Percentiles rank a stretch among this genome's conserved stretches.
Conservation (phyloP, 345 rosid species). For the Eucalyptus guilfoylei region DNA sequence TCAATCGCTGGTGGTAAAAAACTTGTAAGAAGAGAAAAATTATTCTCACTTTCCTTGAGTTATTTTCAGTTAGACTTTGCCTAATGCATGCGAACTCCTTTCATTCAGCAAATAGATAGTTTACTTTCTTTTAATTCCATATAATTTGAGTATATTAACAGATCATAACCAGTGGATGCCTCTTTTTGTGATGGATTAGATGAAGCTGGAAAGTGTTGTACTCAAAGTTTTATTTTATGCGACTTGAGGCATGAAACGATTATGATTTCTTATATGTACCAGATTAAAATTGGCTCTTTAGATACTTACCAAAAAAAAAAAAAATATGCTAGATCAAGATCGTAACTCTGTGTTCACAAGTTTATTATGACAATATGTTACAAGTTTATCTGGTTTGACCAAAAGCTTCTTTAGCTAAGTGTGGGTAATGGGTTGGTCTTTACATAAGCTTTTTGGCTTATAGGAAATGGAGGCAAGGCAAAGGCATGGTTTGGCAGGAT, state of each 20-base stretch:
- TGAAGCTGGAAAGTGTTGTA: background rate
- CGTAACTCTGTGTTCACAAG: background rate
- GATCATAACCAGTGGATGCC: background rate
- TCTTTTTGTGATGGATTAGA: background rate
- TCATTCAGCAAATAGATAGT: background rate
- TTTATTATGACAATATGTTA: background rate
- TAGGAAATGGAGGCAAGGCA: slow-evolving; percentile 85
- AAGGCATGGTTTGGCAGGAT: slow-evolving; percentile 51
- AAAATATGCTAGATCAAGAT: no score
- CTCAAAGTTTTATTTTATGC: background rate
- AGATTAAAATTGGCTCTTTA: background rate
- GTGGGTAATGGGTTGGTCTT: background rate
- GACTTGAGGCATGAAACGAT: background rate
- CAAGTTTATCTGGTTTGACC: background rate
- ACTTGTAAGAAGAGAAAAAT: background rate
- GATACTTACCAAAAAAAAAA: no score
- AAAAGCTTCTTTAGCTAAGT: background rate
- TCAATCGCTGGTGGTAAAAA: background rate
- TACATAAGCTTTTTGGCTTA: slow-evolving; percentile 5
- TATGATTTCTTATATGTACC: background rate
- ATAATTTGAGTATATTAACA: background rate
- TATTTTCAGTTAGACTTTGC: background rate
- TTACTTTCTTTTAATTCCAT: background rate
- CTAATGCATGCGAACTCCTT: background rate
- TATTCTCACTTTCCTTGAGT: background rate